Percentiles rank a stretch among this genome's conserved stretches.
Evolutionary conservation across 225 moss, liverwort and hornwort species (phyloP).

Genomic region (Asterella californica): DNA sequence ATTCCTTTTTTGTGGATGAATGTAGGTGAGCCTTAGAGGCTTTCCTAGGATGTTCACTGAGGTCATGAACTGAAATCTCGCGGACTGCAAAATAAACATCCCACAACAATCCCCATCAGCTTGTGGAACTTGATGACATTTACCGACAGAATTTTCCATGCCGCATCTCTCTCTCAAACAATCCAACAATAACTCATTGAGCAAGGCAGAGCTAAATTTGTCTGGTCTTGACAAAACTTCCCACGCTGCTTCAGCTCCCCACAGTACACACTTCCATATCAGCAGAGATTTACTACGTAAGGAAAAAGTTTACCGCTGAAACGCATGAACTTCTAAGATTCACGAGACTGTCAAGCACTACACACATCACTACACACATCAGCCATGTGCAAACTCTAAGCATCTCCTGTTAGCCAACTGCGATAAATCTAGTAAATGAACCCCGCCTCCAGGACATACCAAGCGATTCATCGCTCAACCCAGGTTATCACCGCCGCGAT

Average conservation of each 20-base stretch:
- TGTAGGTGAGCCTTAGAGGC: slow-evolving; percentile 76
- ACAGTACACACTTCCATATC: background rate
- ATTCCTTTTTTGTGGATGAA: slow-evolving; percentile 92
- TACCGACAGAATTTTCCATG: background rate
- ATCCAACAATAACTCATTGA: background rate
- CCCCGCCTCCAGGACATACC: background rate
- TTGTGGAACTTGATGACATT: background rate
- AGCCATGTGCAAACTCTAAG: background rate
- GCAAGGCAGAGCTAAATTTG: too few relatives aligned
- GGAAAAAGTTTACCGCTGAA: too few relatives aligned
- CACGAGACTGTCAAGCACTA: too few relatives aligned
- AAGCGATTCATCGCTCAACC: background rate
- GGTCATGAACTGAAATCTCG: slow-evolving; percentile 96
- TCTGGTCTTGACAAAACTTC: background rate
- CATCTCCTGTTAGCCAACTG: background rate
- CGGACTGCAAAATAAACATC: slow-evolving; percentile 61
- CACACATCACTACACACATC: too few relatives aligned
- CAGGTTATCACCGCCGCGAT: background rate
- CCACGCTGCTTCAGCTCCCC: background rate
- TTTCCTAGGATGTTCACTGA: slow-evolving; percentile 60
- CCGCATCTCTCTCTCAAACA: background rate
- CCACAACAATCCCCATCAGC: background rate
- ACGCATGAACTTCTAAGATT: too few relatives aligned
- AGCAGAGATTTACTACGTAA: too few relatives aligned
- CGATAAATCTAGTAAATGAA: background rate